These are phyloP conservation scores for Pholiota conissans DNA, from an alignment of 768 basidiomycete species.

Conservation along the genomic window DNA sequence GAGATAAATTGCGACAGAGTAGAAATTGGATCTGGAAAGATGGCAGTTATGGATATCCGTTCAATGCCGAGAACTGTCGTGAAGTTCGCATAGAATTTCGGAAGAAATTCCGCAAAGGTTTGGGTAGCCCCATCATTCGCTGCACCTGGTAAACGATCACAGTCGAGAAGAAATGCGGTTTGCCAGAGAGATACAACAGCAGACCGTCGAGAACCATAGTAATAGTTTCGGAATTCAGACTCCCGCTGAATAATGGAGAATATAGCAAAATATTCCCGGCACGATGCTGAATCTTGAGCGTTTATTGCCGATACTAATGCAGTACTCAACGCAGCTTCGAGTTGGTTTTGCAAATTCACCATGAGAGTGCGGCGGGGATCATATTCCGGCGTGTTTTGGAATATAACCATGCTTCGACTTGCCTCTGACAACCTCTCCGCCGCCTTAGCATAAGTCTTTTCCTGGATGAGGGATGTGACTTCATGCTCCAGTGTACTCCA, in stretches of 20 bases:
- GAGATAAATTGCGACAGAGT: conserved; percentile 83
- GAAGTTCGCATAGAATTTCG: conserved; percentile 73
- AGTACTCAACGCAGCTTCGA: conserved; percentile 91
- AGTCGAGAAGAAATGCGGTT: conserved; percentile 52
- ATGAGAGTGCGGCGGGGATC: conserved; percentile 83
- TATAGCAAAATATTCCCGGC: conserved; percentile 79
- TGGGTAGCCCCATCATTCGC: conserved; percentile 24
- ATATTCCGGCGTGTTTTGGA: conserved; percentile 90
- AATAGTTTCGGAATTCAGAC: conserved; percentile 91
- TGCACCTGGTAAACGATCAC: conserved; percentile 24
- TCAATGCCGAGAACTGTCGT: conserved; percentile 68
- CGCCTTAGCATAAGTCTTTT: conserved; percentile 82
- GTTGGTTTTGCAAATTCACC: conserved; percentile 92
- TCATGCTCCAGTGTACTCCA: conserved; percentile 96
- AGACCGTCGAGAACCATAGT: conserved; percentile 80
- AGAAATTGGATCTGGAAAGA: conserved; percentile 82
- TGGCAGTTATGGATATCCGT: conserved; percentile 69
- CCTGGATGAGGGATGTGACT: conserved; percentile 79
- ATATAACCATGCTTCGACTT: conserved; percentile 84
- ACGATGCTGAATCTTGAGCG: conserved; percentile 69
- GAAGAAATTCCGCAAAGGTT: conserved; percentile 66
- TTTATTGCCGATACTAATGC: conserved; percentile 87
- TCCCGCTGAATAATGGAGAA: conserved; percentile 92
- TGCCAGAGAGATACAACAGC: conserved; percentile 72
- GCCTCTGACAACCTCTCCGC: conserved; percentile 93